Conservation (phyloP, 2,329 filamentous ascomycete genomes). For the Cladobotryum mycophilum region DNA sequence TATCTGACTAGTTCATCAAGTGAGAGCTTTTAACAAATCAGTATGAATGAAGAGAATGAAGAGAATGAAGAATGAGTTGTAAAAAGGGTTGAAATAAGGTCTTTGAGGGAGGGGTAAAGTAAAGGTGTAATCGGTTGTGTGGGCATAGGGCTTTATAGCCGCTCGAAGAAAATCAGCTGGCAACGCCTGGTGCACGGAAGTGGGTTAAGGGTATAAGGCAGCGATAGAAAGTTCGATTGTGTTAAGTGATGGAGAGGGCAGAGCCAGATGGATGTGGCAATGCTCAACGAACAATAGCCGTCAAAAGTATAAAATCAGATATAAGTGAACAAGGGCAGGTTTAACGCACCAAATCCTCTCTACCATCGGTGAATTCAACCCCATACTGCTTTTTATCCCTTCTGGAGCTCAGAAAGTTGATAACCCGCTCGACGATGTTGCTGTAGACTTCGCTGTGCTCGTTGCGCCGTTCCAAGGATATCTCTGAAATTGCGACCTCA, state of each 20-base stretch:
- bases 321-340: slow-evolving; percentile 1
- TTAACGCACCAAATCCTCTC: slow-evolving; percentile 38
- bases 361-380: slow-evolving; percentile 42
- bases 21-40: slow-evolving; percentile 22
- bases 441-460: slow-evolving; percentile 30
- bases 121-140: no score
- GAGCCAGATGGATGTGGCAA: no score
- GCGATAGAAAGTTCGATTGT: neutral
- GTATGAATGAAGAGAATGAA: neutral
- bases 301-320: neutral
- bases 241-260: neutral
- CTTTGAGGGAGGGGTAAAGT: neutral
- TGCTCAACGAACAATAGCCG: no score
- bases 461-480: slow-evolving; percentile 20
- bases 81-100: neutral
- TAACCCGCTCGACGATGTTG: slow-evolving; percentile 32
- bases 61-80: neutral
- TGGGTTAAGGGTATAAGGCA: neutral
- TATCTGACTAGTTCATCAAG: slow-evolving; percentile 24
- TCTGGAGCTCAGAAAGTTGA: slow-evolving; percentile 23
- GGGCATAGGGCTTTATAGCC: no score
- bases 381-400: slow-evolving; percentile 24
- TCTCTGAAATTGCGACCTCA: slow-evolving; percentile 26
- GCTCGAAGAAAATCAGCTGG: no score
- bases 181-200: neutral